Evolutionary conservation across 2,329 filamentous ascomycete genomes (phyloP).

Genomic region (Neopestalotiopsis sp.): DNA sequence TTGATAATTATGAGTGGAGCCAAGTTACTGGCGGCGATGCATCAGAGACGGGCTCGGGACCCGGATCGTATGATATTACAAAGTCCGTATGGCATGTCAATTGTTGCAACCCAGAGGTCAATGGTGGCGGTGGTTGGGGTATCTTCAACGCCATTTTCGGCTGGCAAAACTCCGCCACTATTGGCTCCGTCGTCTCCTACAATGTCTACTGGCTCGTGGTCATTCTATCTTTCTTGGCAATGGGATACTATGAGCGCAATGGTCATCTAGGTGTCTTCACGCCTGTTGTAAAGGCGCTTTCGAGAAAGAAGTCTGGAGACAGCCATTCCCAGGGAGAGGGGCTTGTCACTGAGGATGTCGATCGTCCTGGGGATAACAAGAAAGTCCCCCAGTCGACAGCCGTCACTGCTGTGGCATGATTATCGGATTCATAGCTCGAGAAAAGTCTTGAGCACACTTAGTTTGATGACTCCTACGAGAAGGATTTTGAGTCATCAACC

Average conservation of each 20-base stretch:
- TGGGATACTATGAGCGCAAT: conserved; percentile 71
- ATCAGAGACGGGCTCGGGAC: conserved; percentile 57
- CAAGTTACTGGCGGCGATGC: conserved; percentile 65
- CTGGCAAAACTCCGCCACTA: conserved; percentile 88
- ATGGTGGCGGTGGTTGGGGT: conserved; percentile 82
- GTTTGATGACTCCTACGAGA: no score
- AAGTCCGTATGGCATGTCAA: conserved; percentile 83
- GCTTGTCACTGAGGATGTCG: not conserved
- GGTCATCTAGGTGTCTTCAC: conserved; percentile 39
- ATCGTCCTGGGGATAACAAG: not conserved
- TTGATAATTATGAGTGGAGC: conserved; percentile 75
- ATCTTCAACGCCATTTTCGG: conserved; percentile 87
- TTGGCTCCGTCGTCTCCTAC: conserved; percentile 85
- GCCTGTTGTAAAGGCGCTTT: not conserved
- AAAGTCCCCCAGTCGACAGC: not conserved
- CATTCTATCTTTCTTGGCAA: conserved; percentile 66
- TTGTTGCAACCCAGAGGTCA: conserved; percentile 78
- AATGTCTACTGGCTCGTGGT: conserved; percentile 85
- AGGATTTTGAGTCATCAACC: no score
- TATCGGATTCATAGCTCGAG: no score
- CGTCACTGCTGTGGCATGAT: not conserved
- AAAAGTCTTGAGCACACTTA: no score
- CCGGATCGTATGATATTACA: conserved; percentile 80
- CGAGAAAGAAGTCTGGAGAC: not conserved
- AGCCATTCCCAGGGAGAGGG: not conserved